Conservation (phyloP, 768 basidiomycete genomes). For the Suillus paluster region DNA sequence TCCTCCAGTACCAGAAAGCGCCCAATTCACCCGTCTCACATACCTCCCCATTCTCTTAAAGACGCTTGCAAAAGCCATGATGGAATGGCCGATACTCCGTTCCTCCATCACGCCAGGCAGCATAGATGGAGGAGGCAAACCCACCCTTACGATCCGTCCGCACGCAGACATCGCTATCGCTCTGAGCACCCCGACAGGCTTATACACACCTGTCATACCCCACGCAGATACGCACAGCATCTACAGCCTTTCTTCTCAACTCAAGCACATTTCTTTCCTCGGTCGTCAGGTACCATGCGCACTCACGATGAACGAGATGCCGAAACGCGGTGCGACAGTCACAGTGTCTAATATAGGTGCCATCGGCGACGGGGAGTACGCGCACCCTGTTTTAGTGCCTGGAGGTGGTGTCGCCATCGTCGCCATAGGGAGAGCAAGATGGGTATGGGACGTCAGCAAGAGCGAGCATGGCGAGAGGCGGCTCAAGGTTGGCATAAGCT, state of each 20-base stretch:
- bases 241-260: conserved; percentile 61
- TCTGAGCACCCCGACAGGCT: conserved; percentile 78
- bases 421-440: conserved; percentile 76
- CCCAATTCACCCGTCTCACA: conserved; percentile 69
- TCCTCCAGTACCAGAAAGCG: conserved; percentile 50
- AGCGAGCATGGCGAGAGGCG: conserved; percentile 48
- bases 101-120: conserved; percentile 63
- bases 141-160: conserved; percentile 73
- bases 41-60: conserved; percentile 87
- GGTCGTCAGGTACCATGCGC: conserved; percentile 71
- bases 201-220: conserved; percentile 79
- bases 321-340: conserved; percentile 74
- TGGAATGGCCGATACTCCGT: conserved; percentile 84
- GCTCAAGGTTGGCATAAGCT: conserved; percentile 69
- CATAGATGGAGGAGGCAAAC: conserved; percentile 43
- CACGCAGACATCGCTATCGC: conserved; percentile 77
- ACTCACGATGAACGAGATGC: conserved; percentile 72
- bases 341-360: conserved; percentile 85
- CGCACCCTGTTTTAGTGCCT: conserved; percentile 76
- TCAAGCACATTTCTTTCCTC: conserved; percentile 63
- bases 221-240: conserved; percentile 57
- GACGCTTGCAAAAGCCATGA: conserved; percentile 78
- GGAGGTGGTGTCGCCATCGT: conserved; percentile 88
- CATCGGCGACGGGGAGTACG: conserved; percentile 71
- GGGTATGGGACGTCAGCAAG: conserved; percentile 70